Conservation (phyloP, 495 filamentous ascomycete species). For the Penicillium dipodomyicola region DNA sequence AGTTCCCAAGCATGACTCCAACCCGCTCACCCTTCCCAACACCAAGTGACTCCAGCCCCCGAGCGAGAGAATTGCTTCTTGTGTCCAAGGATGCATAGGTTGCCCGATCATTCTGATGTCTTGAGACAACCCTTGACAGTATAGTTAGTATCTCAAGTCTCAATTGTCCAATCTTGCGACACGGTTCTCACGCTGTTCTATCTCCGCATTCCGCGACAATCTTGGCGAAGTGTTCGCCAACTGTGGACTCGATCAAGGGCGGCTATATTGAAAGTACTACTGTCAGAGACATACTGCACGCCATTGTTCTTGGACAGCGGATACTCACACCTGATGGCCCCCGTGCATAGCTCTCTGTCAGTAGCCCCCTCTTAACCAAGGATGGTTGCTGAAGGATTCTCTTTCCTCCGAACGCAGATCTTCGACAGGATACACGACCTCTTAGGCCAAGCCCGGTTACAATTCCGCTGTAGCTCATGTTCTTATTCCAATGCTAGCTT, state of each 20-base stretch:
- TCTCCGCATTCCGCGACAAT: constrained; percentile 73
- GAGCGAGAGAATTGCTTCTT: constrained; percentile 73
- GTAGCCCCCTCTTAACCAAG: constrained; percentile 27
- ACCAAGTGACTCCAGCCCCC: constrained; percentile 67
- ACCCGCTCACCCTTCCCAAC: constrained; percentile 84
- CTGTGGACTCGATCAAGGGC: constrained; percentile 68
- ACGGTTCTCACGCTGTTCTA: constrained; percentile 58
- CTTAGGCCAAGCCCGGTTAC: constrained; percentile 8
- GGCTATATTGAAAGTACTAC: constrained; percentile 48
- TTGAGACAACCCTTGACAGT: constrained; percentile 58
- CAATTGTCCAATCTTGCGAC: neutral
- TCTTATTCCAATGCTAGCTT: constrained; percentile 6
- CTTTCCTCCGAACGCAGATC: neutral
- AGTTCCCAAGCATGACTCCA: constrained; percentile 82
- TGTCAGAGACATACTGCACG: neutral
- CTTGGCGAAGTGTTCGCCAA: constrained; percentile 75
- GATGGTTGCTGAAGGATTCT: neutral
- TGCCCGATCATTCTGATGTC: constrained; percentile 59
- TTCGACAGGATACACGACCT: neutral
- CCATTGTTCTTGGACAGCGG: constrained; percentile 3
- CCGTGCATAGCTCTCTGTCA: constrained; percentile 48
- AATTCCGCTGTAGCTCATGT: constrained; percentile 21
- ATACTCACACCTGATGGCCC: constrained; percentile 43
- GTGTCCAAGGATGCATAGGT: constrained; percentile 74
- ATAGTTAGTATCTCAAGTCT: neutral